A percentile compares a stretch with the other conserved stretches of the same genome.
phyloP scores from a whole-genome alignment of 495 filamentous ascomycete species.

The Aspergillus leporis region DNA sequence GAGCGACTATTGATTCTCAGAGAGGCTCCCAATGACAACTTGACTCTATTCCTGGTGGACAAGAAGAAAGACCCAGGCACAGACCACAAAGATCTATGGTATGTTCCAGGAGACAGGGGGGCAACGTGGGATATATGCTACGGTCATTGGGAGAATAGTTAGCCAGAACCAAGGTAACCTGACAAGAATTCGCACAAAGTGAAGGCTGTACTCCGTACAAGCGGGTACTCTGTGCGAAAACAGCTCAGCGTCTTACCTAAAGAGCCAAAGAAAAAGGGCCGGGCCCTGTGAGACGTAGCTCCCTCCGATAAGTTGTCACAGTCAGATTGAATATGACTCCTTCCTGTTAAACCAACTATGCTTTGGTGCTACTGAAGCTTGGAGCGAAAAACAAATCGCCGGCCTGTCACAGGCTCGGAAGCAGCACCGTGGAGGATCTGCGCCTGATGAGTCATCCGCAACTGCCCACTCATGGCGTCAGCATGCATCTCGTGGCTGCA shows the following conservation, averaged over 20 bases:
- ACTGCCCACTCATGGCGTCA: conserved; percentile 7
- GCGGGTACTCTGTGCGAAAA: not conserved
- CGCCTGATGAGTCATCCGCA: conserved; percentile 5
- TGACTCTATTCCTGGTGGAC: conserved; percentile 4
- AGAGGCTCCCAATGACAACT: conserved; percentile 14
- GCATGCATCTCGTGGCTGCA: conserved; percentile 5
- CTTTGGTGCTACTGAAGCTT: conserved; percentile 15
- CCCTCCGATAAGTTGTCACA: conserved; percentile 6
- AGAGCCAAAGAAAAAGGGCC: not conserved
- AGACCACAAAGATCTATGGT: conserved; percentile 5
- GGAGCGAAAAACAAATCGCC: conserved; percentile 20
- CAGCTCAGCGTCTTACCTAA: conserved; percentile 3
- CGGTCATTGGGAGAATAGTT: conserved; percentile 4
- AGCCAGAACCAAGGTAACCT: not conserved
- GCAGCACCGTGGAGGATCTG: conserved; percentile 34
- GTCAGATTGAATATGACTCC: conserved; percentile 6
- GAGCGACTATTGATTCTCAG: conserved; percentile 21
- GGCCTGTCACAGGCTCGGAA: conserved; percentile 34
- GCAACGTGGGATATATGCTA: conserved; percentile 8
- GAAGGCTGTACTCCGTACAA: not conserved
- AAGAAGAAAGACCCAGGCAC: not conserved
- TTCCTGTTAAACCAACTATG: conserved; percentile 10
- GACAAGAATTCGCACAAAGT: not conserved
- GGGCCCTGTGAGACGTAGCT: not conserved
- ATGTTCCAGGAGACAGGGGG: not conserved